Base-by-base conservation (phyloP, 305 asterid genomes). In the Fraxinus baroniana region DNA sequence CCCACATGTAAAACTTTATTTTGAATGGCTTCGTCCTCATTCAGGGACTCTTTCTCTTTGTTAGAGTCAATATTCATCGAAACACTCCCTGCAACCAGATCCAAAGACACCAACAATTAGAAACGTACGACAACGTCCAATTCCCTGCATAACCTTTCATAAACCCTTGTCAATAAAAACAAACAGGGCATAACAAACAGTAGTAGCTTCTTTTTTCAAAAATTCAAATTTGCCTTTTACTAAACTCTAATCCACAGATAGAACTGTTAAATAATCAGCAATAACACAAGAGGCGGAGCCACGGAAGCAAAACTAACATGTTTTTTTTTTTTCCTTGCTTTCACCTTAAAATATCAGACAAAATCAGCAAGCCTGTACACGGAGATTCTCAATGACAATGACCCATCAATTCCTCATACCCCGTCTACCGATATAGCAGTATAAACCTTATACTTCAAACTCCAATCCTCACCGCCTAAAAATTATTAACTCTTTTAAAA, bases 41-140 rank as follows among this genome's bases (percentile, higher is more conserved):
- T 84, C 3, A 60, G 89, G 12, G 81, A 71, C 79, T 86, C 88
- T 32, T 83, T 88, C 76, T 88, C 97, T 78, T 82, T 88, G 44
- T 84, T 83, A 74, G 78, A 90, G 86, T 85, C 87, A 60, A 81
- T 82, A 83, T 85, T 87, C 97, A 92, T 94, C 17, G 87, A 85
- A 86, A 80, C 68, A 80, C 86, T 82, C 85, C 95, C 93, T 87
- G 90, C 77, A 88, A 84, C 88, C 87, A 91, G 88, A 91, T 89
- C 84, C 85, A 87, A 86, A 87, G 77, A 85, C 84, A 83, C 17
- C 17, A 81, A 80, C 52, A 86, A 81, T 81, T 87, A 89, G 81
- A 86, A 78, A 87, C 26, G 57, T 13, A 78, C 82, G 35, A 44
- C 57, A 13, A 3, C 57, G 6, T 46, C 57, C 18, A 46, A 46